Evolutionary conservation across 2,329 filamentous ascomycete species (phyloP).

Genomic region (Lecanoromycetidae sp.): DNA sequence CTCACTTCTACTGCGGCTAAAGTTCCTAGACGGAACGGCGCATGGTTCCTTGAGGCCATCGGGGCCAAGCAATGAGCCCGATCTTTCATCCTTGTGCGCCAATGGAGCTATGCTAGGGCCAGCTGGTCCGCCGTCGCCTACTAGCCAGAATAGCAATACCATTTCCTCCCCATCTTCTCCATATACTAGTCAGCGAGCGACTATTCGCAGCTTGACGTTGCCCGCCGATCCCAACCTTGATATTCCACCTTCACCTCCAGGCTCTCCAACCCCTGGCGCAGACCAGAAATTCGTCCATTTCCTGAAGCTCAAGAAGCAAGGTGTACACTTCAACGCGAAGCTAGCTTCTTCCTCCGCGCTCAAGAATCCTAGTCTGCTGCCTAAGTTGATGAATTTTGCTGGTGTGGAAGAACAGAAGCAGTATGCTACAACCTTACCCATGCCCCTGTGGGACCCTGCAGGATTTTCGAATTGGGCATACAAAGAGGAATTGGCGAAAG

Average conservation of each 20-base stretch:
- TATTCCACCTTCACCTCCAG: constrained; percentile 39
- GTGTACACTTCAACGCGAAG: constrained; percentile 52
- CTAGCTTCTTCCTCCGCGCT: constrained; percentile 45
- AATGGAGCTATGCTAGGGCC: background rate
- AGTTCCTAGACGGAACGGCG: background rate
- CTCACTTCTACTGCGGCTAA: background rate
- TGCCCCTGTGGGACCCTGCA: constrained; percentile 30
- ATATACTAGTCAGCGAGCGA: constrained; percentile 36
- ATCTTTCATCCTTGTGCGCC: background rate
- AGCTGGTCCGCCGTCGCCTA: background rate
- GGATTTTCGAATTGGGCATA: constrained; percentile 33
- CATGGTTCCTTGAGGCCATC: background rate
- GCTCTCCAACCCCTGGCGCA: constrained; percentile 24
- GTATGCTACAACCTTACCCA: constrained; percentile 39
- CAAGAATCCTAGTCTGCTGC: constrained; percentile 46
- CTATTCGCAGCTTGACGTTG: constrained; percentile 46
- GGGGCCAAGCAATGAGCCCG: background rate
- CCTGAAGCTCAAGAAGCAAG: constrained; percentile 48
- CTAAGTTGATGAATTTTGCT: constrained; percentile 46
- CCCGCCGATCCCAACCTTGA: constrained; percentile 39
- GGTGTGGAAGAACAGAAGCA: constrained; percentile 42
- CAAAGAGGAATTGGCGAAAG: constrained; percentile 35
- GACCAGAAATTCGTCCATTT: constrained; percentile 50
- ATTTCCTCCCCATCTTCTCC: constrained; percentile 31
- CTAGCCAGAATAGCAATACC: constrained; percentile 3